Percentiles rank a stretch among this genome's conserved stretches.
Conservation (phyloP, 192 early-diverging fungal species). For the Backusella sp. region DNA sequence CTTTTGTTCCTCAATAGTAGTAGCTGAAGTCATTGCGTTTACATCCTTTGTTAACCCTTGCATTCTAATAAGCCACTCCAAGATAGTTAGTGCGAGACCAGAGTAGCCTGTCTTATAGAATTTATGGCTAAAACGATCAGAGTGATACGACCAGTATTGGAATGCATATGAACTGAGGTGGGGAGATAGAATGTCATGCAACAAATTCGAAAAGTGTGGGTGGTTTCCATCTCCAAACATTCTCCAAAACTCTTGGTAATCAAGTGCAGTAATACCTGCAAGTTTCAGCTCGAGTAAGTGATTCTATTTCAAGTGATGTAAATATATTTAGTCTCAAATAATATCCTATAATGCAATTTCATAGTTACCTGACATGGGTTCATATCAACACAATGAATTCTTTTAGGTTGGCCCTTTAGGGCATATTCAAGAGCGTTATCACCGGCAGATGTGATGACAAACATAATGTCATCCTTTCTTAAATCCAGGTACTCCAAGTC, state of each 20-base stretch:
- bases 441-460: conserved; percentile 82
- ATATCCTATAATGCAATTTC: not conserved
- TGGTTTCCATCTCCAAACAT: conserved; percentile 75
- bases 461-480: conserved; percentile 62
- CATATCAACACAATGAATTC: conserved; percentile 82
- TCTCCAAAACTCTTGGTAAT: conserved; percentile 70
- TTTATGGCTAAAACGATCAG: conserved; percentile 53
- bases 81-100: conserved; percentile 68
- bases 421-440: conserved; percentile 83
- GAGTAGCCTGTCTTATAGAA: conserved; percentile 86
- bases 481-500: conserved; percentile 72
- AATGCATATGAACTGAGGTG: conserved; percentile 67
- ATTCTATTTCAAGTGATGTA: conserved; percentile 42
- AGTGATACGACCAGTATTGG: conserved; percentile 78
- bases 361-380: conserved; percentile 78
- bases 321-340: not conserved
- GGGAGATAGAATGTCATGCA: conserved; percentile 70
- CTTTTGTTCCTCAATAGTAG: conserved; percentile 59
- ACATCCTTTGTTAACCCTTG: conserved; percentile 56
- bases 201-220: conserved; percentile 55
- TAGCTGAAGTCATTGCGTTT: conserved; percentile 52
- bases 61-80: conserved; percentile 59
- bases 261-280: conserved; percentile 58
- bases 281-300: conserved; percentile 87
- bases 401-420: conserved; percentile 58